Evolutionary conservation across 345 rosid genomes (phyloP).

Genomic region (Trapa incisa): DNA sequence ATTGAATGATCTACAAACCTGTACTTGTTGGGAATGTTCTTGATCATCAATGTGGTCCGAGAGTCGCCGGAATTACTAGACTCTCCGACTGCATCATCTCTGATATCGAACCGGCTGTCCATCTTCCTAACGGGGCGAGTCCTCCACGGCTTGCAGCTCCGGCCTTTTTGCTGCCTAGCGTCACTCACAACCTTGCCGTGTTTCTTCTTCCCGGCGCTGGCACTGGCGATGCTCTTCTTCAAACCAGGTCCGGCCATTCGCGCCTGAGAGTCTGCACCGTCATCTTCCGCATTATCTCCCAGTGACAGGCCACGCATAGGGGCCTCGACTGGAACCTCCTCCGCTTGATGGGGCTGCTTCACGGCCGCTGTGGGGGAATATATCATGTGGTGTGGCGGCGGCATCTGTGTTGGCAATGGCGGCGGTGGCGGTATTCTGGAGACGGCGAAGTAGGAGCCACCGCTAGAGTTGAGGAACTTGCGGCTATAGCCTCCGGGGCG

Average conservation of each 20-base stretch:
- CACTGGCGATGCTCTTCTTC: background rate
- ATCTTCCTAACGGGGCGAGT: constrained; percentile 26
- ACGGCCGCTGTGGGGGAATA: background rate
- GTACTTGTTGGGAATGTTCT: constrained; percentile 96
- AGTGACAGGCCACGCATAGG: constrained; percentile 22
- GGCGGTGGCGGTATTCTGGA: background rate
- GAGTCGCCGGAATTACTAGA: constrained; percentile 34
- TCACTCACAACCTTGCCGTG: constrained; percentile 10
- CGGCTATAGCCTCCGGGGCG: constrained; percentile 73
- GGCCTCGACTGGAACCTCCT: constrained; percentile 13
- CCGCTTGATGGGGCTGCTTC: background rate
- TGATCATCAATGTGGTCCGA: constrained; percentile 92
- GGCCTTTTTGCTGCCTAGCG: constrained; percentile 18
- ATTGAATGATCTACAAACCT: constrained; percentile 25
- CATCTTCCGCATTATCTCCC: background rate
- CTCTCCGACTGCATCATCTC: constrained; percentile 38
- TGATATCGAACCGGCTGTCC: constrained; percentile 45
- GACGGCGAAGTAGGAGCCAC: background rate
- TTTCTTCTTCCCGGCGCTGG: constrained; percentile 13
- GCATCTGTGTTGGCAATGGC: constrained; percentile 11
- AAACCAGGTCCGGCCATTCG: background rate
- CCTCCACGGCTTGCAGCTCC: constrained; percentile 34
- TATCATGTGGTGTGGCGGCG: background rate
- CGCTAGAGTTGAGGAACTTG: constrained; percentile 27
- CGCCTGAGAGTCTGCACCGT: background rate